Evolutionary conservation across 2,329 filamentous ascomycete genomes (phyloP), one percentile per base, ranked within the genome.

Genomic region (Onygena corvina): DNA sequence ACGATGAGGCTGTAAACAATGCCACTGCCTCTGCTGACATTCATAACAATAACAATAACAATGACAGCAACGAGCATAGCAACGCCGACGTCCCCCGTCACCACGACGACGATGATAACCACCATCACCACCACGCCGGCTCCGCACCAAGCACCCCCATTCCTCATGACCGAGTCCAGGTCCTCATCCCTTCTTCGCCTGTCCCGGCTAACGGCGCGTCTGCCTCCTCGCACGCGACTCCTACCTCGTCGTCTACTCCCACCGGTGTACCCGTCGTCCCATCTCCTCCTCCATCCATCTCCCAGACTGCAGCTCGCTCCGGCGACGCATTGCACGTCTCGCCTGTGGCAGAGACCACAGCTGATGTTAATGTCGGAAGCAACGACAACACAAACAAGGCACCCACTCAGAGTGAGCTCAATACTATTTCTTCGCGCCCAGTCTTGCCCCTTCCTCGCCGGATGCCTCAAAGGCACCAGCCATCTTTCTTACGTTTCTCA

Each of bases 351-450:
- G 38, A 42, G 21, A 42, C 21, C 38, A 27, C 38, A 3, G n/a
- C 38, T 42, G 27, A 42, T 42, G 38, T 16, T 23, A 42, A 42
- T 42, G 38, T 16, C 38, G 38, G 27, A 25, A 16, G 16, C n/a
- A 42, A 42, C 21, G 38, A 42, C 9, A 31, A 31, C 11, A 33
- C 6, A 25, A 31, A 46, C 25, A 25, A 33, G 31, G 50, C 30
- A 14, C 46, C 33, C 14, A 21, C 20, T 36, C 21, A 48, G 35
- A 48, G 46, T 48, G 46, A 48, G 46, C 46, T n/a, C n/a, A 14
- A 48, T 27, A 25, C 27, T 18, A 14, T 30, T 40, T 40, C 46
- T 48, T 36, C 31, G 14, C 44, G 31, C n/a, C 29, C 31, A 20
- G 33, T 48, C 16, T 18, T 27, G 21, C 34, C 21, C 23, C 21